Percentiles rank a stretch among this genome's conserved stretches.
Conservation (phyloP, 2,329 filamentous ascomycete genomes). For the Trichothecium sympodiale region DNA sequence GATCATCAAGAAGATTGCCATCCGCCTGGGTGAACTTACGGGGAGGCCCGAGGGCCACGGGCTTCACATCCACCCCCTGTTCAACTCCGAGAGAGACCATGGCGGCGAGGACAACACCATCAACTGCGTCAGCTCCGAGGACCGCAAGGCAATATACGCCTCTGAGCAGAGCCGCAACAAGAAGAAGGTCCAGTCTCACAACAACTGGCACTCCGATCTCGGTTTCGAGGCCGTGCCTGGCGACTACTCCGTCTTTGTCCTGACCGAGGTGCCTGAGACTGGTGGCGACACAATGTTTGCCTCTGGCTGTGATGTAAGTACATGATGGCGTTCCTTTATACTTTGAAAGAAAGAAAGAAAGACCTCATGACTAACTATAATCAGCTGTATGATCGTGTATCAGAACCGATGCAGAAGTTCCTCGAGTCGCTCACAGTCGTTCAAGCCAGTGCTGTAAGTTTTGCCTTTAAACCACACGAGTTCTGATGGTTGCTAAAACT, state of each 20-base stretch:
- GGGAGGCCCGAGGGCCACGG: slow-evolving; percentile 44
- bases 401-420: slow-evolving; percentile 42
- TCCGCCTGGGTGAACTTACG: slow-evolving; percentile 46
- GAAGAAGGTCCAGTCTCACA: slow-evolving; percentile 30
- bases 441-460: too few species aligned
- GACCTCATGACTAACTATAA: background rate
- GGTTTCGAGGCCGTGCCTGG: slow-evolving; percentile 52
- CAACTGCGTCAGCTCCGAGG: slow-evolving; percentile 49
- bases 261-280: slow-evolving; percentile 41
- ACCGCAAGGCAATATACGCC: slow-evolving; percentile 41
- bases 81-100: slow-evolving; percentile 39
- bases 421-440: slow-evolving; percentile 47
- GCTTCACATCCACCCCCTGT: slow-evolving; percentile 50
- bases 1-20: slow-evolving; percentile 54
- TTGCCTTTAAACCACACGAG: too few species aligned
- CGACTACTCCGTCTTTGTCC: slow-evolving; percentile 48
- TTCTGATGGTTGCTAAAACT: too few species aligned
- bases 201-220: slow-evolving; percentile 52
- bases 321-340: background rate
- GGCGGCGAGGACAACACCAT: slow-evolving; percentile 49
- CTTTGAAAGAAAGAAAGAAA: background rate
- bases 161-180: slow-evolving; percentile 15
- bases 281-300: slow-evolving; percentile 31
- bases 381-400: slow-evolving; percentile 52
- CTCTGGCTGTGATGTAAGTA: background rate